Percentiles rank a stretch among this genome's conserved stretches.
phyloP scores from a whole-genome alignment of 2,329 filamentous ascomycete species.

The Dendrostoma leiphaemia region DNA sequence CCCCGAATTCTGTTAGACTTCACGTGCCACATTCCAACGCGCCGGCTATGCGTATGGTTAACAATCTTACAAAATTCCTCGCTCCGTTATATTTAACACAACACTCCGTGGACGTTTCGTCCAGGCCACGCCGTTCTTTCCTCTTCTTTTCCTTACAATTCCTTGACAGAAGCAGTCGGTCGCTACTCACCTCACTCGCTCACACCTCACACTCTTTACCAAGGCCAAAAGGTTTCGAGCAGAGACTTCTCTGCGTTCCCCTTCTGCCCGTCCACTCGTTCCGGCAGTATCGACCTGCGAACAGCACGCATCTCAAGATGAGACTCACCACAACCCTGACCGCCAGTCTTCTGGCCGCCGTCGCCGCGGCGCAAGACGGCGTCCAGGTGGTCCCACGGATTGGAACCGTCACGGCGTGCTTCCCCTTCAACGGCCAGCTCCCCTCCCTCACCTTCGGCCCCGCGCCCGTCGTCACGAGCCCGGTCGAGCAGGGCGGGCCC shows the following conservation, averaged over 20 bases:
- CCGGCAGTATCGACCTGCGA: not conserved
- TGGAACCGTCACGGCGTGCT: not conserved
- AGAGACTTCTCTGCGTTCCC: not conserved
- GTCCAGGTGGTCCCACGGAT: not conserved
- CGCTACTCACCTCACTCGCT: not conserved
- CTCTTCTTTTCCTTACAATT: not conserved
- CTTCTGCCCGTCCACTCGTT: not conserved
- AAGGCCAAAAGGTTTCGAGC: not conserved
- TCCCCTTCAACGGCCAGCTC: not conserved
- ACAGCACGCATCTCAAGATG: not conserved
- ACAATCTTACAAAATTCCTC: not conserved
- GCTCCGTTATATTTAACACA: not conserved
- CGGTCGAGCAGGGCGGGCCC: not conserved
- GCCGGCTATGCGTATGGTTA: not conserved
- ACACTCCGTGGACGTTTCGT: not conserved
- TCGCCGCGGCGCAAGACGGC: not conserved
- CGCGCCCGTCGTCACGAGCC: not conserved
- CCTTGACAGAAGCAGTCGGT: not conserved
- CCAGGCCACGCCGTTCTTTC: not conserved
- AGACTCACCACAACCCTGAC: not conserved
- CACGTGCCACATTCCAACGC: conserved; percentile 2
- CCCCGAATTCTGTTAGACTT: not conserved
- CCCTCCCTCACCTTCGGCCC: not conserved
- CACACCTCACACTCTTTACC: not conserved
- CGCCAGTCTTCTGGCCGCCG: not conserved